Evolutionary conservation across 2,329 filamentous ascomycete genomes (phyloP).

Genomic region (Trichoderma koningiopsis): DNA sequence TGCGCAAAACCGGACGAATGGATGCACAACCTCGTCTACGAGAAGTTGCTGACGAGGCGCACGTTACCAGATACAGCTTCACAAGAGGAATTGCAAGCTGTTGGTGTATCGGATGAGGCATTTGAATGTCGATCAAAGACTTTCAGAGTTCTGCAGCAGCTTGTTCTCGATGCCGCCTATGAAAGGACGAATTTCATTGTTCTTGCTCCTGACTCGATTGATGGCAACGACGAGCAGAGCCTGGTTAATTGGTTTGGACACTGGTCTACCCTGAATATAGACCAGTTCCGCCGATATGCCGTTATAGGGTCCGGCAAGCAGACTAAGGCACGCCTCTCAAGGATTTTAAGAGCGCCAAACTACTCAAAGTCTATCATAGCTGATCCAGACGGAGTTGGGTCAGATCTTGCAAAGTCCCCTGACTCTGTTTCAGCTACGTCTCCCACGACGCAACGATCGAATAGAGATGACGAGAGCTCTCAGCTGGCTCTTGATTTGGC

Average conservation of each 20-base stretch:
- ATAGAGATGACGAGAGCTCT: background rate
- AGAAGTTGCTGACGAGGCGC: background rate
- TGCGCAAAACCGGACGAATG: constrained; percentile 37
- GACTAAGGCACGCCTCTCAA: constrained; percentile 31
- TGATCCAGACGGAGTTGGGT: constrained; percentile 41
- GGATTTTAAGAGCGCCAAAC: constrained; percentile 31
- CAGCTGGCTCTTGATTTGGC: background rate
- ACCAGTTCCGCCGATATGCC: constrained; percentile 56
- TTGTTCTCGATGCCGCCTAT: constrained; percentile 28
- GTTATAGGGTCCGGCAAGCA: constrained; percentile 53
- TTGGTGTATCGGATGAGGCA: constrained; percentile 17
- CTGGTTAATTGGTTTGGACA: constrained; percentile 65
- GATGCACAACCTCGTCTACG: constrained; percentile 34
- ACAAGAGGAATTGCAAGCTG: background rate
- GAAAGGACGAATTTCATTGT: constrained; percentile 41
- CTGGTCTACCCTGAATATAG: constrained; percentile 55
- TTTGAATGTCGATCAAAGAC: constrained; percentile 33
- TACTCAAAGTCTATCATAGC: constrained; percentile 41
- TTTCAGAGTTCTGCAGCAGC: constrained; percentile 28
- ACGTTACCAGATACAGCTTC: background rate
- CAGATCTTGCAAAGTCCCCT: background rate
- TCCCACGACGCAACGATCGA: background rate
- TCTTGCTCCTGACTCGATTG: constrained; percentile 51
- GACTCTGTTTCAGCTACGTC: background rate
- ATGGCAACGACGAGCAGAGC: constrained; percentile 62